phyloP scores from a whole-genome alignment of 768 basidiomycete species.

The Lentinula raphanica region DNA sequence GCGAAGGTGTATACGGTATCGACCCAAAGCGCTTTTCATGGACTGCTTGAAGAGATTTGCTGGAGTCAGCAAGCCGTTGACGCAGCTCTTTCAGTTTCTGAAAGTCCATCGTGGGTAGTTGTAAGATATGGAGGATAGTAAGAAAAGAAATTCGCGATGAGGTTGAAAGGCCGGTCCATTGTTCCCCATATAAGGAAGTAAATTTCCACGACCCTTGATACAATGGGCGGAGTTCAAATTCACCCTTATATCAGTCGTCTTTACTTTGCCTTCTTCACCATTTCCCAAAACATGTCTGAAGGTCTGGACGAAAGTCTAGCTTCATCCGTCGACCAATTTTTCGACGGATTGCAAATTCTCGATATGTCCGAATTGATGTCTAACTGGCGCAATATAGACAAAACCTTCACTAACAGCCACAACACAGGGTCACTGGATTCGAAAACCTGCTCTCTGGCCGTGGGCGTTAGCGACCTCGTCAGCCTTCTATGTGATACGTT shows the following conservation, averaged over 20 bases:
- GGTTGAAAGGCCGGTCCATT: too few species aligned
- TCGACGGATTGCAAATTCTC: background rate
- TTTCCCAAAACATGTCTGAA: too few species aligned
- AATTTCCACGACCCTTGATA: background rate
- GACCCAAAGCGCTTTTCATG: too few species aligned
- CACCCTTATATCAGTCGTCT: background rate
- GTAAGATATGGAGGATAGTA: background rate
- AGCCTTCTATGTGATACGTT: background rate
- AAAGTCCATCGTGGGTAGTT: background rate
- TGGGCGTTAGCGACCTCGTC: background rate
- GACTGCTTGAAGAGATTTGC: too few species aligned
- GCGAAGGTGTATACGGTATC: too few species aligned
- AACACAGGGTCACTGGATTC: background rate
- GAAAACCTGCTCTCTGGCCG: background rate
- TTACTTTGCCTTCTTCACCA: background rate
- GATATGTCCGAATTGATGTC: background rate
- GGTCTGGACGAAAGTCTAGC: background rate
- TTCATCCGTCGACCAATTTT: background rate
- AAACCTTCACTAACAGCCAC: background rate
- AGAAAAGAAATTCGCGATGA: too few species aligned
- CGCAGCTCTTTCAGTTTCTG: background rate
- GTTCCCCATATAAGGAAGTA: background rate
- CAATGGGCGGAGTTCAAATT: constrained; percentile 7
- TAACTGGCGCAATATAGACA: background rate
- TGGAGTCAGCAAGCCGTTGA: background rate